Evolutionary conservation across 192 early-diverging fungal genomes (phyloP), one percentile per base, ranked within the genome.

Genomic region (Coemansia sp.): DNA sequence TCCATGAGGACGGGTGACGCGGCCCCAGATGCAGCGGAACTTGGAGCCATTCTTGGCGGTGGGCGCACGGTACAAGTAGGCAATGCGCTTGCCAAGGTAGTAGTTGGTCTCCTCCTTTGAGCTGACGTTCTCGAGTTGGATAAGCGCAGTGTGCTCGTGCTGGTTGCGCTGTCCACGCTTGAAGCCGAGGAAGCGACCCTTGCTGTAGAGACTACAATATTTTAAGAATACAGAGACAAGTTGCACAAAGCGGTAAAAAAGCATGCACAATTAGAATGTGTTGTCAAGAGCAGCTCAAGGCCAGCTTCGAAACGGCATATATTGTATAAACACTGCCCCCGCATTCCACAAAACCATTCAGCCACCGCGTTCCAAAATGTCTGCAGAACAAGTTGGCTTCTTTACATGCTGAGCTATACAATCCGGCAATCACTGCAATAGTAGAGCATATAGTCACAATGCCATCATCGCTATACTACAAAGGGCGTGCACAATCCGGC

Each of bases 1-100:
- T 75, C 96, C 98, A 85, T 99, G 98, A 70, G 94, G 67, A 71
- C 96, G 91, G 83, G 95, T 90, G 82, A 99, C 83, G 64, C 93
- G 90, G 65, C 98, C 97, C 98, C 96, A 99, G 87, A 98, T 96
- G 79, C 94, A 93, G 75, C 96, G 91, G 86, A 99, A 89, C 78
- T 92, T 89, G 84, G 91, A 90, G 76, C 96, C 96, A 85, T 96
- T 92, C 74, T 91, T 87, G 70, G 84, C 87, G 59, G 91, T 86
- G 83, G 95, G 89, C 64, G 95, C 95, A 68, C 91, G 91, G 93
- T 98, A 99, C 73, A 98, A 92, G 85, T 93, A 98, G 63, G 96
- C 95, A 71, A 99, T 87, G 80, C 94, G 94, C 91, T 98, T 99
- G 72, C 98, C 98, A 68, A 94, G 91, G 90, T 99, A 99, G 89